Conservation (phyloP, 192 early-diverging fungal genomes). For the Jimgerdemannia lactiflua region DNA sequence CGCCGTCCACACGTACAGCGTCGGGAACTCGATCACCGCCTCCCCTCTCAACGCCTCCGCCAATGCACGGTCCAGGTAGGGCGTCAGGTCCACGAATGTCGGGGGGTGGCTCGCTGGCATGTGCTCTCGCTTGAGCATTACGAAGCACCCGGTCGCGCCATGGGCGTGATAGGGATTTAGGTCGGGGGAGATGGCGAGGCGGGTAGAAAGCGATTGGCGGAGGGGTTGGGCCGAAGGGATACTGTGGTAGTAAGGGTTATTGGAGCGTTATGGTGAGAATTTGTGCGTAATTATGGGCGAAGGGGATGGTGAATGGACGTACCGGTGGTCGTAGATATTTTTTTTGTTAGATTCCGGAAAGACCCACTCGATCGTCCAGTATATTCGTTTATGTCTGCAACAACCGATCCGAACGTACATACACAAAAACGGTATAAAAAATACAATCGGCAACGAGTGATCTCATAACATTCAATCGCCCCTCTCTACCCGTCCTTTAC, state of each 20-base stretch:
- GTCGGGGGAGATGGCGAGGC: not conserved
- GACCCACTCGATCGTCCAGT: slow-evolving; percentile 45
- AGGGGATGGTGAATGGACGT: slow-evolving; percentile 4
- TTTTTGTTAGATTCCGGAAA: slow-evolving; percentile 27
- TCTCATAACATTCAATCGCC: no score
- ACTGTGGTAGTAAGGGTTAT: slow-evolving; percentile 1
- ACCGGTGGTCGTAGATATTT: slow-evolving; percentile 26
- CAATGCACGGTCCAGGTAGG: slow-evolving; percentile 12
- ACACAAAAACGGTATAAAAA: no score
- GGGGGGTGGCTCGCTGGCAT: not conserved
- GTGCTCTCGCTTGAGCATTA: not conserved
- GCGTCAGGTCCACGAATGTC: slow-evolving; percentile 17
- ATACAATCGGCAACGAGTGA: no score
- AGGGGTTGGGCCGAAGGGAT: slow-evolving; percentile 16
- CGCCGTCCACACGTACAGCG: slow-evolving; percentile 25
- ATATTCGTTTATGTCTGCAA: slow-evolving; percentile 34
- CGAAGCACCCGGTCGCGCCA: not conserved
- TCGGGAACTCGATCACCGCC: slow-evolving; percentile 29
- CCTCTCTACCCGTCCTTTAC: not conserved
- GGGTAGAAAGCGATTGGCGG: slow-evolving; percentile 16
- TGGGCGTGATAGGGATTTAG: not conserved
- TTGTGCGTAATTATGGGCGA: not conserved
- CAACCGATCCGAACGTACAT: not conserved
- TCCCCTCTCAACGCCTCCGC: slow-evolving; percentile 17
- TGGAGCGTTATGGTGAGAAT: not conserved